Evolutionary conservation across 306 rosid genomes (phyloP), one percentile per base, ranked within the genome.

Genomic region (Casuarina glauca): DNA sequence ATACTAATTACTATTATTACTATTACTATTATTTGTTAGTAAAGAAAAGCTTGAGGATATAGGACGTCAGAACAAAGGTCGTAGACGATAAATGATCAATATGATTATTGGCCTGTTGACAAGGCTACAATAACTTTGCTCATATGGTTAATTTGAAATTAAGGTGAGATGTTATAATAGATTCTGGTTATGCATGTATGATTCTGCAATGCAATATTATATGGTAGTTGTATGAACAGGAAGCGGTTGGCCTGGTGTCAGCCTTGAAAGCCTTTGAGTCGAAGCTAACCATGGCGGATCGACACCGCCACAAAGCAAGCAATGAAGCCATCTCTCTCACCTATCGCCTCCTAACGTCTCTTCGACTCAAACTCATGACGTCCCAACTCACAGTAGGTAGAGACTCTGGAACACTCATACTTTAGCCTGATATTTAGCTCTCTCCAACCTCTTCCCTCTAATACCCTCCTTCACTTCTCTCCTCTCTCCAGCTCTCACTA

Each of bases 321-420:
- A 43, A 76, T 9, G 51, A 63, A 63, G 84, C 82, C 86, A 72
- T 62, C 35, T 26, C 85, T 39, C 80, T 46, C 44, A 72, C 79
- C 83, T 26, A 50, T 75, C 71, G 60, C 70, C 42, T 49, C 49
- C 55, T 88, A 52, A 91, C 97, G 88, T 95, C 86, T 74, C 86
- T 86, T 87, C n/a, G 82, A 91, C 91, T 88, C 91, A 81, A 88
- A 85, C 82, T 77, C 49, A 82, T 38, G 97, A 92, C 98, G 81
- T 92, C 84, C 91, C 97, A 95, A 95, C 98, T 88, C 87, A 87
- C 82, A 60, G 82, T 90, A 82, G 97, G 96, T 94, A 74, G 80
- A 74, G 50, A 79, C 67, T 49, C 38, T 68, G 76, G 20, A 9
- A 69, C 79, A 58, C 73, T 74, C 77, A 20, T 60, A 69, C 83